Conservation (phyloP, 176 grass and related monocot genomes). For the Hordeum marinum region DNA sequence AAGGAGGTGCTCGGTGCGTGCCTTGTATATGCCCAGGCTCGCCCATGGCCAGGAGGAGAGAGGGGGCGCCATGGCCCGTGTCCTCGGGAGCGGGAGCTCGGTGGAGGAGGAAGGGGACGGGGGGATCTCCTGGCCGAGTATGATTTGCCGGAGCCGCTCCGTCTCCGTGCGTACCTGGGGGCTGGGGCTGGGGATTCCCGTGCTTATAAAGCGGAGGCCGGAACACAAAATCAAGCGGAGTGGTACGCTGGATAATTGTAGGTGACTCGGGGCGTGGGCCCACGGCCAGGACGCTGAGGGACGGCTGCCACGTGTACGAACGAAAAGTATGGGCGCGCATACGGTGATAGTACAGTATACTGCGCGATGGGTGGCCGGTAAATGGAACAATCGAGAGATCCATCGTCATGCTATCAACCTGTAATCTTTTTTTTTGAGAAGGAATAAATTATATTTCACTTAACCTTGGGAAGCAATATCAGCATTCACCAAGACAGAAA, state of each 20-base stretch:
- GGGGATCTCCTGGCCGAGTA: neutral
- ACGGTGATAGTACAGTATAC: neutral
- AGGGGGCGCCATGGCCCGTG: slow-evolving; percentile 35
- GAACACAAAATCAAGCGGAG: neutral
- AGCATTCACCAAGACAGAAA: too few relatives aligned
- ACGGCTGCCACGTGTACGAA: neutral
- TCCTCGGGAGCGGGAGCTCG: neutral
- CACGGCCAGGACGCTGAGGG: neutral
- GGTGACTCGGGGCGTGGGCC: neutral
- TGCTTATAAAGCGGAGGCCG: slow-evolving; percentile 9
- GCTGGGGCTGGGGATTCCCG: slow-evolving; percentile 1
- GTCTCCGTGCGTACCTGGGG: neutral
- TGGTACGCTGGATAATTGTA: neutral
- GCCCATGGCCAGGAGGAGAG: slow-evolving; percentile 90
- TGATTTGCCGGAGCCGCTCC: neutral
- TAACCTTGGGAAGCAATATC: too few relatives aligned
- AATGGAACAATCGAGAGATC: neutral
- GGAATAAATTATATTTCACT: too few relatives aligned
- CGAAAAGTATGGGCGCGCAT: neutral
- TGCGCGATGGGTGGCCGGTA: neutral
- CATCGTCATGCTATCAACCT: neutral
- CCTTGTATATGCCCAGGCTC: slow-evolving; percentile 74
- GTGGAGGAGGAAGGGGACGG: neutral
- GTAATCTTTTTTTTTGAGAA: too few relatives aligned
- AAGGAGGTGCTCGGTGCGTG: neutral